Base-by-base conservation (phyloP, 352 stramenopile species). In the Phytophthora capsici region DNA sequence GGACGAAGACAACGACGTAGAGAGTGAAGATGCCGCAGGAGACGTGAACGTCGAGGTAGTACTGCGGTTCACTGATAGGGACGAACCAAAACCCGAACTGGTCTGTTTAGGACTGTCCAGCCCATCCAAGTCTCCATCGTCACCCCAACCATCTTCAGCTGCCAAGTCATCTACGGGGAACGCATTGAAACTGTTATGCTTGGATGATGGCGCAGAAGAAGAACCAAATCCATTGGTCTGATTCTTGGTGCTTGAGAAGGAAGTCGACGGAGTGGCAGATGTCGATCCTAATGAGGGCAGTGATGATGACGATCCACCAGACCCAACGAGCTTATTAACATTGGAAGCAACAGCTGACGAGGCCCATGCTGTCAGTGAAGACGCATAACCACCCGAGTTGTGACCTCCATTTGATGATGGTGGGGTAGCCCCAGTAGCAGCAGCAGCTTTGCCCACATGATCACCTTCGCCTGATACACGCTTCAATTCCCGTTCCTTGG, bases 311-410 rank as follows among this genome's bases (percentile, higher is more conserved):
- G 57, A 75, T 2, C 73, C 61, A 13, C 58, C 79, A 19, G 63
- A 69, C n/a, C 77, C 79, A 12, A 90, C 82, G 16, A 90, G 77
- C 66, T 89, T 89, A 40, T 77, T 75, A 37, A 91, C 84, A 40
- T 90, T 91, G 6, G 83, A 87, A 5, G 58, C 69, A 46, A 93
- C 83, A 28, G 80, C 78, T 0, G 85, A 91, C 1, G 85, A 78
- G 9, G 85, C 85, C 85, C 85, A 93, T n/a, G 83, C 88, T 13
- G 81, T 90, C 6, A 93, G 55, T 13, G 80, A 90, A 13, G 80
- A 82, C 10, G 80, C 81, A 38, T 91, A 93, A 25, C 82, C 78
- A n/a, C 61, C 58, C 1, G 58, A 78, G 23, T 57, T 68, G 19
- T 82, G 65, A 26, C 63, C 59, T 30, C 62, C 64, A 64, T 67